Evolutionary conservation across 2,329 filamentous ascomycete genomes (phyloP).

Genomic region (Elsinoe batatas): DNA sequence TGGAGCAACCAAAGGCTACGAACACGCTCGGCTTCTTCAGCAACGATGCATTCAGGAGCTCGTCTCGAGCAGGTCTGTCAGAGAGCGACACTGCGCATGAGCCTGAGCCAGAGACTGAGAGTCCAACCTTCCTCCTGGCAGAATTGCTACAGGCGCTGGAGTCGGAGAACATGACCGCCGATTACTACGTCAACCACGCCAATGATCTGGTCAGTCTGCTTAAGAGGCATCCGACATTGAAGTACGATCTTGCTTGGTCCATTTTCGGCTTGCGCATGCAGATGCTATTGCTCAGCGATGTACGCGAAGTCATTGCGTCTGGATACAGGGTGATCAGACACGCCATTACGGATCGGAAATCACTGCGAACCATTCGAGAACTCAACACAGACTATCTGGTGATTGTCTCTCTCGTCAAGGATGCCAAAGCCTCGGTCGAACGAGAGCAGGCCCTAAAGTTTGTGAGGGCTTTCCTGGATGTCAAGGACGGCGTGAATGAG

Average conservation of each 20-base stretch:
- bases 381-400: slow-evolving; percentile 90
- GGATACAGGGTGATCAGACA: slow-evolving; percentile 91
- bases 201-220: slow-evolving; percentile 96
- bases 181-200: slow-evolving; percentile 89
- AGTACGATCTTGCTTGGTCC: slow-evolving; percentile 94
- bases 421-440: slow-evolving; percentile 93
- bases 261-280: slow-evolving; percentile 91
- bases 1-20: slow-evolving; percentile 34
- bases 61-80: slow-evolving; percentile 8
- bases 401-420: slow-evolving; percentile 85
- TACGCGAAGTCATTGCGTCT: slow-evolving; percentile 86
- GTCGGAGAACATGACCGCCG: slow-evolving; percentile 73
- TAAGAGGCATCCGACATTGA: slow-evolving; percentile 81
- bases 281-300: slow-evolving; percentile 90
- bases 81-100: slow-evolving; percentile 12
- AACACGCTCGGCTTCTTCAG: slow-evolving; percentile 39
- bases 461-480: slow-evolving; percentile 85
- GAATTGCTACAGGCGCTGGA: slow-evolving; percentile 88
- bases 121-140: slow-evolving; percentile 80
- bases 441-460: slow-evolving; percentile 96
- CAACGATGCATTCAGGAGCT: slow-evolving; percentile 28
- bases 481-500: slow-evolving; percentile 83
- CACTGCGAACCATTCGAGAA: slow-evolving; percentile 74
- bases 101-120: slow-evolving; percentile 63
- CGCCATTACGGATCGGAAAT: slow-evolving; percentile 83